These are phyloP conservation scores for Sporormia fimetaria DNA, from an alignment of 495 filamentous ascomycete genomes.

Conservation along the genomic window DNA sequence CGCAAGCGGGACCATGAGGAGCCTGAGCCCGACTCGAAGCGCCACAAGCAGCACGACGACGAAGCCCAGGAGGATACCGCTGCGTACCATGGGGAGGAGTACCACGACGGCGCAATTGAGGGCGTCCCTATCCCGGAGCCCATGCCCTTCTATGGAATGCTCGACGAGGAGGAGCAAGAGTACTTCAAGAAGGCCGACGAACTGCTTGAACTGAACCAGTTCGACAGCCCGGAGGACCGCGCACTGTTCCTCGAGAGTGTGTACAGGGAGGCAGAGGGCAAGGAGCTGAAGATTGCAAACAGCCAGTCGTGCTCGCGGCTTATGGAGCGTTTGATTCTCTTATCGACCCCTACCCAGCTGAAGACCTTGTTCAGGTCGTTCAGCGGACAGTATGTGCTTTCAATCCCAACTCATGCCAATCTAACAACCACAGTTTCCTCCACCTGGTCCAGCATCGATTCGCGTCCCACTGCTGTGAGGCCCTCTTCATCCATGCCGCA, in stretches of 20 bases:
- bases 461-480: constrained; percentile 93
- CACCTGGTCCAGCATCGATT: constrained; percentile 88
- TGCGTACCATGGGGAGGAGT: constrained; percentile 8
- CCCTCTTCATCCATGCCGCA: constrained; percentile 72
- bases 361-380: constrained; percentile 78
- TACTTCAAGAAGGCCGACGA: constrained; percentile 86
- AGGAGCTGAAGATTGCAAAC: constrained; percentile 90
- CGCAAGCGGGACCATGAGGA: constrained; percentile 38
- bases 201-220: constrained; percentile 78
- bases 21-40: constrained; percentile 19
- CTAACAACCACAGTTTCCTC: constrained; percentile 46
- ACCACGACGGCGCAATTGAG: constrained; percentile 17
- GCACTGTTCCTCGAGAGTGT: constrained; percentile 72
- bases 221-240: constrained; percentile 65
- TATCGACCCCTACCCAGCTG: constrained; percentile 69
- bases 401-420: neutral
- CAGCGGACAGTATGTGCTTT: constrained; percentile 52
- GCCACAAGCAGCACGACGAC: constrained; percentile 21
- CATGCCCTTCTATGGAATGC: constrained; percentile 73
- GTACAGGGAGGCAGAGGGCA: constrained; percentile 73
- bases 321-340: constrained; percentile 78
- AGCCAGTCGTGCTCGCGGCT: constrained; percentile 90
- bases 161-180: constrained; percentile 81
- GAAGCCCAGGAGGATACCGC: constrained; percentile 1
- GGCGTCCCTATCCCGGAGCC: constrained; percentile 28